phyloP scores from a whole-genome alignment of 2,329 filamentous ascomycete genomes.

The Colletotrichum filicis region DNA sequence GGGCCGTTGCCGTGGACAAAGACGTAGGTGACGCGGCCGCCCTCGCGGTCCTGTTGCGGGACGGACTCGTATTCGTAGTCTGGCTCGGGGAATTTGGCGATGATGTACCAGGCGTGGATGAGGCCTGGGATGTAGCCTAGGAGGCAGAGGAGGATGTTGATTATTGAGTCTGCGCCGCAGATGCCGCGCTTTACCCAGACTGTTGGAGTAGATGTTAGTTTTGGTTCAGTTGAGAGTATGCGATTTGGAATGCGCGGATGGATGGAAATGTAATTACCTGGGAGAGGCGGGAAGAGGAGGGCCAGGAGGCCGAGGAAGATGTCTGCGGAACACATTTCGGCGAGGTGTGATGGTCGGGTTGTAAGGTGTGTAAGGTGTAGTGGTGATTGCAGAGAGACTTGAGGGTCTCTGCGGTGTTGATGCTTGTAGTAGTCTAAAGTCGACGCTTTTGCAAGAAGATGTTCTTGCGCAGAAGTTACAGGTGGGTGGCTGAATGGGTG shows the following conservation, averaged over 20 bases:
- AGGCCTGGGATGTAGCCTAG: constrained; percentile 87
- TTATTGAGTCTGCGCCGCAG: constrained; percentile 90
- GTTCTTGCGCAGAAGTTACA: too few relatives aligned
- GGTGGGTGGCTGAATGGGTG: background rate
- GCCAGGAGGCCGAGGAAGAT: constrained; percentile 73
- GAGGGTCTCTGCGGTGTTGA: background rate
- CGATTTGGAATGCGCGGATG: background rate
- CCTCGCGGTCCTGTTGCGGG: constrained; percentile 62
- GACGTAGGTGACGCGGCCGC: constrained; percentile 78
- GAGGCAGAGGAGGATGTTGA: constrained; percentile 91
- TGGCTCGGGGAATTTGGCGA: constrained; percentile 85
- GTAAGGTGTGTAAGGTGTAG: background rate
- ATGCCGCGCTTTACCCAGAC: constrained; percentile 98
- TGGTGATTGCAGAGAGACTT: background rate
- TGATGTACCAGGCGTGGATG: constrained; percentile 98
- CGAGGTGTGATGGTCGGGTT: background rate
- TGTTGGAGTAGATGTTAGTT: constrained; percentile 44
- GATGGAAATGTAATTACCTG: constrained; percentile 60
- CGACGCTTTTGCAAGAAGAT: background rate
- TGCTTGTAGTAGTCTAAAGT: background rate
- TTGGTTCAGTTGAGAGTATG: background rate
- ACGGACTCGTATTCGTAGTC: constrained; percentile 76
- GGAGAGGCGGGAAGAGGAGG: constrained; percentile 72
- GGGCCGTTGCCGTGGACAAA: constrained; percentile 68
- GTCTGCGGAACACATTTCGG: constrained; percentile 67